Evolutionary conservation across 139 green algal species (phyloP), one percentile per base, ranked within the genome.

Genomic region (Nannochloris sp.): DNA sequence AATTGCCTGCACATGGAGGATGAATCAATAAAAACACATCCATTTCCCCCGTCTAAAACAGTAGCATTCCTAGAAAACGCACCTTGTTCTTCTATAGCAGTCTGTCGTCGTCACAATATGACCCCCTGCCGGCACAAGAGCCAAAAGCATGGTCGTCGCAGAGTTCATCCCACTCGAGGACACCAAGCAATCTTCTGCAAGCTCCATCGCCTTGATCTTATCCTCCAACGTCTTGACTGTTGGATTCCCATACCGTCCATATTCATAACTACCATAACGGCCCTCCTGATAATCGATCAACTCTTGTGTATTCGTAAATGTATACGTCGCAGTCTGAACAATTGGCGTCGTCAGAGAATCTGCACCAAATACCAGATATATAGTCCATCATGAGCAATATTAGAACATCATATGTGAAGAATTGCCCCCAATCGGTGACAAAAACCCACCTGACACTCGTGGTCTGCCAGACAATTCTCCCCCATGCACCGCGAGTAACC

Each of bases 41-140:
- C 24, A 27, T 27, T 27, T 29, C 0, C 4, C 27, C 27, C 3
- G 0, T 0, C 27, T 29, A 5, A 1, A 29, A 29, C 4, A 29
- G 3, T 4, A 29, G 4, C 4, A 29, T 7, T 29, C 27, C 27
- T 29, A 29, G 27, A 29, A 7, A 1, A 40, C 34, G 34, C 8
- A 40, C 34, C 34, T 9, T 9, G 93, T 99, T 46, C 93, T 83
- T 34, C 93, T 82, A 78, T 99, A 99, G 82, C 94, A 99, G 77
- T 99, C 94, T n/a, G 86, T 96, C 29, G 94, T 99, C 34, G 93
- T 98, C 7, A 99, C 83, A 66, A 98, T 97, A 83, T 98, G 92
- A 4, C 94, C 94, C 4, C 87, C 87, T 18, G 85, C 76, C 0
- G 92, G 94, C 18, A 98, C 90, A 18, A 99, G 81, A n/a, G 94